Evolutionary conservation across 2,329 filamentous ascomycete species (phyloP).

Genomic region (Westerdykella sp.): DNA sequence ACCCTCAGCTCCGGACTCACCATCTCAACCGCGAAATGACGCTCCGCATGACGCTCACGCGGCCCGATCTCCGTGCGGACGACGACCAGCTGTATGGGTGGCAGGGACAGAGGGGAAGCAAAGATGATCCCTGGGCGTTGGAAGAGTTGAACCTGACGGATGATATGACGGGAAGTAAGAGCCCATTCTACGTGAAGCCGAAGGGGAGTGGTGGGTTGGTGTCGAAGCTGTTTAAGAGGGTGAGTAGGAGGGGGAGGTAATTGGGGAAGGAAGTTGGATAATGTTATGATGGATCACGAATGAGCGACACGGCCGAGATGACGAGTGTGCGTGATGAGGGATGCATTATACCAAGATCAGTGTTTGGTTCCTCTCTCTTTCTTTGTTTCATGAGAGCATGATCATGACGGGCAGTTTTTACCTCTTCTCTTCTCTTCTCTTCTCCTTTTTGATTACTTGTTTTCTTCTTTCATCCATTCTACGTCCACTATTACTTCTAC

Average conservation of each 20-base stretch:
- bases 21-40: slow-evolving; percentile 76
- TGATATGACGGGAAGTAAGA: slow-evolving; percentile 42
- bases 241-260: slow-evolving; percentile 27
- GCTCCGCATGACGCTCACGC: slow-evolving; percentile 86
- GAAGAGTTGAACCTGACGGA: slow-evolving; percentile 47
- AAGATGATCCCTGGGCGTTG: slow-evolving; percentile 47
- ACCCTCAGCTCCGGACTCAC: slow-evolving; percentile 15
- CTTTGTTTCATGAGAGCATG: background rate
- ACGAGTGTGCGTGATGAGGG: no score
- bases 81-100: slow-evolving; percentile 68
- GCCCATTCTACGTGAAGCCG: slow-evolving; percentile 42
- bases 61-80: slow-evolving; percentile 73
- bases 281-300: no score
- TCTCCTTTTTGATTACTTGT: no score
- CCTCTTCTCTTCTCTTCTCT: no score
- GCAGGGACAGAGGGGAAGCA: slow-evolving; percentile 39
- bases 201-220: slow-evolving; percentile 31
- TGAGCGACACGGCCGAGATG: no score
- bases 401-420: background rate
- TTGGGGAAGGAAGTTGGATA: background rate
- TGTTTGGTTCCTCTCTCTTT: no score
- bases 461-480: no score
- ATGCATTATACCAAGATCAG: no score
- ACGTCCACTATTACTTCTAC: background rate
- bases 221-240: slow-evolving; percentile 32